phyloP scores from a whole-genome alignment of 306 rosid genomes.

The Cucumis hystrix region DNA sequence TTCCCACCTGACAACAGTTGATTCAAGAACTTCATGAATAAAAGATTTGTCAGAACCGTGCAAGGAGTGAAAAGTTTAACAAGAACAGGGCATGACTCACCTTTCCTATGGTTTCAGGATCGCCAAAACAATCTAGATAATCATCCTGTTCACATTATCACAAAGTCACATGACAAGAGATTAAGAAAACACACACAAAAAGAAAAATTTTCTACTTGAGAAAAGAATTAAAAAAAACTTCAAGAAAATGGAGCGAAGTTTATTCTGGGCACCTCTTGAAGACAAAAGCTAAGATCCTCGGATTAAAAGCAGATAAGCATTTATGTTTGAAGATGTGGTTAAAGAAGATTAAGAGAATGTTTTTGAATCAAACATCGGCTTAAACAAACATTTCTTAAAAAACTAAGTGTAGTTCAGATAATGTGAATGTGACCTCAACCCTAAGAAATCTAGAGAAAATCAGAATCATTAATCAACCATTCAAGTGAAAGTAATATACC shows the following conservation, averaged over 20 bases:
- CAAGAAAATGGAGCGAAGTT: not conserved
- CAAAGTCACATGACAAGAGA: not conserved
- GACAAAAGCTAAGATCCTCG: not conserved
- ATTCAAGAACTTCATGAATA: not conserved
- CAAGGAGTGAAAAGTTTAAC: not conserved
- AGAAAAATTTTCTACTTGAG: not conserved
- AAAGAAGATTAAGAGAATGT: not conserved
- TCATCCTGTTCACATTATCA: slow-evolving; percentile 51
- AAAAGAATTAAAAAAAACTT: not conserved
- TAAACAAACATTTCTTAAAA: not conserved
- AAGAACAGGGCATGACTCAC: slow-evolving; percentile 14
- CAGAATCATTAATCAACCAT: not conserved
- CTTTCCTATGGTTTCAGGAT: slow-evolving; percentile 82
- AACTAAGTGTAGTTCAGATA: not conserved
- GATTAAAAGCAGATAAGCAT: not conserved
- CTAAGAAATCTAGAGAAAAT: not conserved
- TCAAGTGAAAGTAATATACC: slow-evolving; percentile 8
- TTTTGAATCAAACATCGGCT: not conserved
- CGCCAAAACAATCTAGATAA: slow-evolving; percentile 82
- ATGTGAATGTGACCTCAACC: not conserved
- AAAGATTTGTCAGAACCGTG: slow-evolving; percentile 14
- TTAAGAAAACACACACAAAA: not conserved
- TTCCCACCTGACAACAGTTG: slow-evolving; percentile 57
- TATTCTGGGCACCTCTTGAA: not conserved
- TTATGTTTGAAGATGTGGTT: not conserved